Percentiles rank a stretch among this genome's conserved stretches.
Evolutionary conservation across 257 asterid genomes (phyloP).

Genomic region (Przewalskia tangutica): DNA sequence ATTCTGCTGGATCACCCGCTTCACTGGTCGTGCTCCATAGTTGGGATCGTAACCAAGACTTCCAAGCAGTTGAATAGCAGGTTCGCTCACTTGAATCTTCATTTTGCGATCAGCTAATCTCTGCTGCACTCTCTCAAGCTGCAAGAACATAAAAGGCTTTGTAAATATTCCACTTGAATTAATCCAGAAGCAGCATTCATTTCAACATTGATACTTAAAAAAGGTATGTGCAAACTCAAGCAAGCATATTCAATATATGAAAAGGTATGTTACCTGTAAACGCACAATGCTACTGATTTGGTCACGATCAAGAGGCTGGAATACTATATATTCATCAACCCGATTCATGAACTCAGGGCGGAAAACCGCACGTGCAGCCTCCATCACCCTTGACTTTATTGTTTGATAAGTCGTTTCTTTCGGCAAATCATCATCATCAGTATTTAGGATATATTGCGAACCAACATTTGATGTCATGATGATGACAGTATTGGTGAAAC

Average conservation of each 20-base stretch:
- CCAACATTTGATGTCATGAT: constrained; percentile 98
- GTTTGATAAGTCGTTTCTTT: constrained; percentile 65
- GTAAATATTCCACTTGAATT: background rate
- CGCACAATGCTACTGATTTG: constrained; percentile 60
- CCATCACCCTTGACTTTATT: constrained; percentile 66
- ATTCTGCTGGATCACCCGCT: constrained; percentile 77
- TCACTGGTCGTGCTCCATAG: constrained; percentile 96
- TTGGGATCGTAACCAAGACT: constrained; percentile 83
- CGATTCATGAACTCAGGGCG: constrained; percentile 98
- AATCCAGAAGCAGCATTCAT: background rate
- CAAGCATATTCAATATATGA: background rate
- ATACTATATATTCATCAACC: constrained; percentile 85
- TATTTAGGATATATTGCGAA: constrained; percentile 68
- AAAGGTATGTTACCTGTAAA: constrained; percentile 47
- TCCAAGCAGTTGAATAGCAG: constrained; percentile 63
- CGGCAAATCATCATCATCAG: constrained; percentile 37
- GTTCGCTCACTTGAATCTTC: constrained; percentile 61
- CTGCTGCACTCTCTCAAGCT: constrained; percentile 81
- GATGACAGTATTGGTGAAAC: constrained; percentile 75
- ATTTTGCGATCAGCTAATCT: constrained; percentile 79
- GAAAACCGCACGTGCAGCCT: constrained; percentile 72
- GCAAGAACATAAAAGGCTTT: constrained; percentile 1
- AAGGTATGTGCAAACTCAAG: background rate
- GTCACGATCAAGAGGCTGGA: constrained; percentile 83
- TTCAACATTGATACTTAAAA: background rate